phyloP scores from a whole-genome alignment of 2,329 filamentous ascomycete species.

The Podosphaera aphanis region DNA sequence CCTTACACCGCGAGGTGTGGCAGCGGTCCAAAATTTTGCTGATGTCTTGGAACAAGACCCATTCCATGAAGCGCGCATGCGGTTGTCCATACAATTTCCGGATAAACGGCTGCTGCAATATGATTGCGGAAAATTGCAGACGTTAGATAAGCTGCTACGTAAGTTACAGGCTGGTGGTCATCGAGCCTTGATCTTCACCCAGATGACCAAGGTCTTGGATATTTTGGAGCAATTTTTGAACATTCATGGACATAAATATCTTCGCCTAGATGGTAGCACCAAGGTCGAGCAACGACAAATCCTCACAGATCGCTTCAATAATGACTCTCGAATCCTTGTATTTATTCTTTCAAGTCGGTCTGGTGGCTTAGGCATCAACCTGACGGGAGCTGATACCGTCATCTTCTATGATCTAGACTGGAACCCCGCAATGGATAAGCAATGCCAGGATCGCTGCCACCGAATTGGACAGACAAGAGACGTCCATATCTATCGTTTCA shows the following conservation, averaged over 20 bases:
- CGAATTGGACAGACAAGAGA: slow-evolving; percentile 94
- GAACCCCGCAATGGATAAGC: slow-evolving; percentile 99
- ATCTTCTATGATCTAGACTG: slow-evolving; percentile 99
- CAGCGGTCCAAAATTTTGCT: slow-evolving; percentile 31
- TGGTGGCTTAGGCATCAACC: slow-evolving; percentile 82
- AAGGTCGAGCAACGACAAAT: slow-evolving; percentile 92
- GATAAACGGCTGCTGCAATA: slow-evolving; percentile 92
- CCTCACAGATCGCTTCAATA: slow-evolving; percentile 89
- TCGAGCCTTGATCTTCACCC: slow-evolving; percentile 90
- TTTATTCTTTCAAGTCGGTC: slow-evolving; percentile 93
- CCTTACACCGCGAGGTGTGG: slow-evolving; percentile 34
- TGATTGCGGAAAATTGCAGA: slow-evolving; percentile 89
- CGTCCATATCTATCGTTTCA: slow-evolving; percentile 89
- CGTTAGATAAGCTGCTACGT: slow-evolving; percentile 64
- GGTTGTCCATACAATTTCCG: slow-evolving; percentile 84
- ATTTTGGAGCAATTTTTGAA: slow-evolving; percentile 95
- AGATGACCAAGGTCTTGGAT: slow-evolving; percentile 97
- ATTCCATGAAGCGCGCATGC: slow-evolving; percentile 83
- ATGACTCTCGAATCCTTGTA: slow-evolving; percentile 71
- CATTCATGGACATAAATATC: slow-evolving; percentile 90
- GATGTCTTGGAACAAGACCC: slow-evolving; percentile 46
- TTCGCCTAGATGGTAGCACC: slow-evolving; percentile 86
- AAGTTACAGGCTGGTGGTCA: slow-evolving; percentile 75
- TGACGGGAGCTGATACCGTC: slow-evolving; percentile 89
- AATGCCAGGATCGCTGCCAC: slow-evolving; percentile 92